Evolutionary conservation across 228 moss, liverwort and hornwort genomes (phyloP), one percentile per base, ranked within the genome.

Genomic region (Sphagnum fallax): DNA sequence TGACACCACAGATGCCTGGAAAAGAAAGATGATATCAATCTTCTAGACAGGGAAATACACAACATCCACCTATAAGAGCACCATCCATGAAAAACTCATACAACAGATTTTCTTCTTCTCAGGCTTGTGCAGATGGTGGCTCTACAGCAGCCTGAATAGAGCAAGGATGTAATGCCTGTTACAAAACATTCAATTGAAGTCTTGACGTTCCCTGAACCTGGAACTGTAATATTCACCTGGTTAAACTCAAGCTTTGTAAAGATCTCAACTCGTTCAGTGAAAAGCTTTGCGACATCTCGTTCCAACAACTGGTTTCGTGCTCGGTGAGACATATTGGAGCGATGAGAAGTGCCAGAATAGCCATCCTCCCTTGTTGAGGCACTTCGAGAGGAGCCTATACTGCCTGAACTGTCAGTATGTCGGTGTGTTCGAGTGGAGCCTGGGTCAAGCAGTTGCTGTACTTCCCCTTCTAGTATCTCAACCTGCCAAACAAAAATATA

Each of bases 171-270:
- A 32, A 32, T 32, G 32, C 32, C 32, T 1, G 0, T 32, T 32
- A 32, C 32, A 32, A 32, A 32, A 32, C 32, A 15, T 10, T 67
- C 16, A 16, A 49, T n/a, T 12, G 9, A 48, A 50, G 48, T 12
- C 14, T 13, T 32, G 60, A 16, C 14, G 16, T 14, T 60, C 60
- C 7, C 14, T 60, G 14, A 60, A 5, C 32, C 32, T 2, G 2
- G 32, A 67, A 10, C 5, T 49, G 16, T 10, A 70, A 65, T 49
- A 5, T 16, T 62, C 75, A 88, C 97, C 78, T 98, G 97, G 66
- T 90, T 93, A 58, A 84, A 98, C 68, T 98, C 97, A n/a, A 77
- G 75, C 81, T 92, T 98, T 61, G 91, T 89, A 75, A 92, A 90
- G 49, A 92, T 82, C 75, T 90, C 87, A 65, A 86, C 60, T 66